These are phyloP conservation scores for Mediolabrus comicus DNA, from an alignment of 108 stramenopile species.

Conservation along the genomic window DNA sequence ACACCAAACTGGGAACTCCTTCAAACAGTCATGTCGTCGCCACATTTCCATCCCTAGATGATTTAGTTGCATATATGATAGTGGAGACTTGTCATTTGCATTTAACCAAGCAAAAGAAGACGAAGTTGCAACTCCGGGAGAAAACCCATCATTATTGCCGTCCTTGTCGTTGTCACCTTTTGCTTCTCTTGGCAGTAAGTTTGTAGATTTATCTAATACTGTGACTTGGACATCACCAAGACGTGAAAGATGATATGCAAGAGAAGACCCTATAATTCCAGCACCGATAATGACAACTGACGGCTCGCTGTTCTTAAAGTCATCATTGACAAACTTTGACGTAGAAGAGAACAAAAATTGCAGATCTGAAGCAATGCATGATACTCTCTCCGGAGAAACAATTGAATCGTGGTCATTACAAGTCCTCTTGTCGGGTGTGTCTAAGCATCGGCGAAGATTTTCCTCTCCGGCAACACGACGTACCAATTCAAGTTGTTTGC, in stretches of 20 bases:
- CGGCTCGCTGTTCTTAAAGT: background rate
- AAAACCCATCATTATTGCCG: conserved; percentile 7
- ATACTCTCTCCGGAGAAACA: background rate
- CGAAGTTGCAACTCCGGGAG: conserved; percentile 42
- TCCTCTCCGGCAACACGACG: conserved; percentile 23
- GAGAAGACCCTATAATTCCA: conserved; percentile 43
- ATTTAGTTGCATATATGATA: conserved; percentile 52
- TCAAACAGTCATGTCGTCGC: conserved; percentile 44
- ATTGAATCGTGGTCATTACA: background rate
- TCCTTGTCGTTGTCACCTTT: conserved; percentile 5
- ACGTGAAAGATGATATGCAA: conserved; percentile 45
- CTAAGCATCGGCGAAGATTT: conserved; percentile 2
- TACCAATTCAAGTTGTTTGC: conserved; percentile 40
- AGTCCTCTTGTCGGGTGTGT: no score
- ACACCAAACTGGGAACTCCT: conserved; percentile 43
- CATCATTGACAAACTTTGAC: background rate
- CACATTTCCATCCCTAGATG: conserved; percentile 64
- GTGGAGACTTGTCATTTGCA: conserved; percentile 62
- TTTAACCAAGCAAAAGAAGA: conserved; percentile 74
- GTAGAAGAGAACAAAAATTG: conserved; percentile 15
- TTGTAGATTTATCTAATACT: conserved; percentile 39
- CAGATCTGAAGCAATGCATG: conserved; percentile 14
- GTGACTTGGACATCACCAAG: conserved; percentile 36
- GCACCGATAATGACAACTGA: conserved; percentile 40
- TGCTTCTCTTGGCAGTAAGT: conserved; percentile 6